Percentiles rank a stretch among this genome's conserved stretches.
phyloP scores from a whole-genome alignment of 176 grass and related monocot genomes.

The Melocanna baccifera region DNA sequence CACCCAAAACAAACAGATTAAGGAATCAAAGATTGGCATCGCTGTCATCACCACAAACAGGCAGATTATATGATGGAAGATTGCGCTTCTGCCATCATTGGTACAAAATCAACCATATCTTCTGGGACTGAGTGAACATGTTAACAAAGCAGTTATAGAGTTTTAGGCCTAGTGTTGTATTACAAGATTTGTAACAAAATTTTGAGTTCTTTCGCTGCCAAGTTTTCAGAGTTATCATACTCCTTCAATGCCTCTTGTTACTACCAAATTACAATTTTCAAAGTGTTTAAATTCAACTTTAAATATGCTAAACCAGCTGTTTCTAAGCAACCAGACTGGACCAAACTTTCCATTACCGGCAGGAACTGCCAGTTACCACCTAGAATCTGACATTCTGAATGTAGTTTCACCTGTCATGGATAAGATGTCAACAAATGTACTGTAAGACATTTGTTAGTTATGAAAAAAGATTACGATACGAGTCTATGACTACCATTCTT shows the following conservation, averaged over 20 bases:
- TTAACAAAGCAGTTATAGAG: background rate
- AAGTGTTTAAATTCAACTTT: background rate
- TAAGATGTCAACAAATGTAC: background rate
- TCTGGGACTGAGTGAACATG: background rate
- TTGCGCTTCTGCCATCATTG: background rate
- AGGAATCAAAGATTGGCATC: background rate
- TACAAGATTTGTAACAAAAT: background rate
- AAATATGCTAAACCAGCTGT: background rate
- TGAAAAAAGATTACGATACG: background rate
- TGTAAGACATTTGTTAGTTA: background rate
- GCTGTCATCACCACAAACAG: constrained; percentile 1
- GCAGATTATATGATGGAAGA: constrained; percentile 3
- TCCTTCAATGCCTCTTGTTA: background rate
- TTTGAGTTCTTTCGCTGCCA: background rate
- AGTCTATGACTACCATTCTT: background rate
- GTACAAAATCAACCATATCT: background rate
- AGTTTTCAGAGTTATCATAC: background rate
- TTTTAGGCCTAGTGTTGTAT: constrained; percentile 2
- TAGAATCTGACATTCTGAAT: background rate
- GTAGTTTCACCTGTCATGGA: background rate
- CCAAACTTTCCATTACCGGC: background rate
- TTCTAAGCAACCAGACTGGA: background rate
- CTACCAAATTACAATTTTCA: background rate
- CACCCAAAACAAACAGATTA: constrained; percentile 26
- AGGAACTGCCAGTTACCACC: background rate